A percentile compares a stretch with the other conserved stretches of the same genome.
Evolutionary conservation across 23 red algal species (phyloP).

Genomic region (Cyanidiococcus yangmingshanensis): DNA sequence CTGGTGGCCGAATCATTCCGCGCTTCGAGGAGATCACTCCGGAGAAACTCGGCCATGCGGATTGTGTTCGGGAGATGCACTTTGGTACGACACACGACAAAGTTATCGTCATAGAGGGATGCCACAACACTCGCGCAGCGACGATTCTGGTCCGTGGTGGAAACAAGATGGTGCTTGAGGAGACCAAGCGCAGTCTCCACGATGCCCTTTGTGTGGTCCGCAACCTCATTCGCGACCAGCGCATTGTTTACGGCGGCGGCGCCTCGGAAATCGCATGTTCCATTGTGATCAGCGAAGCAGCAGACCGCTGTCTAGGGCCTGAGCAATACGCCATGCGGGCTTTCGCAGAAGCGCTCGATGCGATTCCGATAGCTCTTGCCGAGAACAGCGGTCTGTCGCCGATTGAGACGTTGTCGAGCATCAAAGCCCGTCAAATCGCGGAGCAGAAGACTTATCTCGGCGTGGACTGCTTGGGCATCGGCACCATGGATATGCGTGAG

Average conservation of each 20-base stretch:
- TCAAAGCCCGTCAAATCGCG: slow-evolving; percentile 71
- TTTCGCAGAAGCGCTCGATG: slow-evolving; percentile 87
- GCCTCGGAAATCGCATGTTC: slow-evolving; percentile 85
- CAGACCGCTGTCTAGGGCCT: slow-evolving; percentile 63
- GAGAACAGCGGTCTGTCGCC: slow-evolving; percentile 87
- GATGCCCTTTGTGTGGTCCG: slow-evolving; percentile 94
- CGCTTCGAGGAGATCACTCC: slow-evolving; percentile 84
- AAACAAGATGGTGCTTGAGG: slow-evolving; percentile 97
- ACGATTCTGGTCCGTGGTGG: slow-evolving; percentile 94
- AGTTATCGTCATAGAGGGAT: slow-evolving; percentile 91
- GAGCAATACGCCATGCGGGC: slow-evolving; percentile 89
- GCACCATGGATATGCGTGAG: slow-evolving; percentile 88
- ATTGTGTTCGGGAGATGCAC: slow-evolving; percentile 60
- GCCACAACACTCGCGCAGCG: slow-evolving; percentile 69
- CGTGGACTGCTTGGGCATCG: slow-evolving; percentile 70
- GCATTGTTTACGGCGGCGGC: slow-evolving; percentile 94
- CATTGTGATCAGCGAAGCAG: slow-evolving; percentile 52
- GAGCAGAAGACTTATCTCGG: slow-evolving; percentile 61
- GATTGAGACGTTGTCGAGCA: slow-evolving; percentile 58
- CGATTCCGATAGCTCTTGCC: slow-evolving; percentile 76
- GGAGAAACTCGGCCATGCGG: slow-evolving; percentile 81
- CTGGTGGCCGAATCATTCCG: slow-evolving; percentile 90
- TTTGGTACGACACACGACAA: slow-evolving; percentile 92
- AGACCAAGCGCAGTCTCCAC: slow-evolving; percentile 93
- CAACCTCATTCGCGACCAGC: slow-evolving; percentile 86